Base-by-base conservation (phyloP, 1,139 yeast species). In the Candida sp. region DNA sequence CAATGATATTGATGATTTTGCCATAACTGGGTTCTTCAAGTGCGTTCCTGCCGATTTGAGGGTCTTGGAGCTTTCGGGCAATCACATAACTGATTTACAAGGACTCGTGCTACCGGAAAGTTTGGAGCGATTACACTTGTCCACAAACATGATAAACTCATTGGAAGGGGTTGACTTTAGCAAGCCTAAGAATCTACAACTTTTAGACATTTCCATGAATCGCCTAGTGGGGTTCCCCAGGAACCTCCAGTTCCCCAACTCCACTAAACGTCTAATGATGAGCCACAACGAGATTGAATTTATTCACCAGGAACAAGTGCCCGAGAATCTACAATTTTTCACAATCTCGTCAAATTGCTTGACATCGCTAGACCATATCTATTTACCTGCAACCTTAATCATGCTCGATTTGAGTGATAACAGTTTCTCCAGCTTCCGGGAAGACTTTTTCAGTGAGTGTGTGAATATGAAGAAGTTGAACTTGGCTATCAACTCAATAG, bases 401-500 rank as follows among this genome's bases (percentile, higher is more conserved):
- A 60, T 59, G 38, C 51, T 66, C 6, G 55, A 55, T 40, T 47
- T 66, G 23, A 56, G 57, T 42, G 54, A 55, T 27, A 66, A 65
- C 44, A 51, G 55, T 6, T 49, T 66, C 26, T 49, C 50, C 12
- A 49, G 59, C 3, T 55, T 66, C n/a, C 60, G 60, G 1, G 46
- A 17, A 0, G 50, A 50, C 33, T 58, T 63, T 30, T 65, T 66
- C 27, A 12, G 39, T 3, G 12, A 30, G 9, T 48, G 59, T 44
- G 26, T 45, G 4, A 42, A 55, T 2, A 53, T 66, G 39, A 46
- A 49, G 33, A 43, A 53, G 1, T 50, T 66, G 33, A 56, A 58
- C 42, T 41, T 66, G 5, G 57, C 66, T 4, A 61, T 59, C 17
- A 66, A 66, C 49, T 27, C 44, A 23, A 58, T 66, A 12, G 68